Percentiles rank a stretch among this genome's conserved stretches.
phyloP scores from a whole-genome alignment of 495 filamentous ascomycete species.

The Xanthoparmelia taractica region DNA sequence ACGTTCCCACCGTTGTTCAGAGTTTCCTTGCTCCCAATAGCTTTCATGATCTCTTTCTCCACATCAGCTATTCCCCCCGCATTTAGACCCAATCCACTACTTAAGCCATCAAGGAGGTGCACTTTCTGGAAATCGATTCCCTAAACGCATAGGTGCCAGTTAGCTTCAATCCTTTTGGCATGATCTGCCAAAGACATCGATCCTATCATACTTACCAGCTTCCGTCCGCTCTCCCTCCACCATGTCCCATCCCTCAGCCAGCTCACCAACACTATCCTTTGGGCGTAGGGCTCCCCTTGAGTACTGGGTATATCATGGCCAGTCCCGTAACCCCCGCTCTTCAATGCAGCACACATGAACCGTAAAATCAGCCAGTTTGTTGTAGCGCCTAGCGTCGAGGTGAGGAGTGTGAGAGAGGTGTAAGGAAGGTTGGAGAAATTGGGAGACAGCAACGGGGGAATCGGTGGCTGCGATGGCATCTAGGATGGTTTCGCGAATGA shows the following conservation, averaged over 20 bases:
- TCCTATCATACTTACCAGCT: constrained; percentile 55
- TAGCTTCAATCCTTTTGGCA: background rate
- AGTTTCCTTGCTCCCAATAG: constrained; percentile 22
- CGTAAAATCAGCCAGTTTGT: constrained; percentile 68
- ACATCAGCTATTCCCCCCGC: constrained; percentile 21
- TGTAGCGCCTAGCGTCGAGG: constrained; percentile 60
- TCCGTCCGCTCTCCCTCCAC: constrained; percentile 59
- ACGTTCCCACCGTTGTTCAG: constrained; percentile 26
- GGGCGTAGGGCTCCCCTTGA: background rate
- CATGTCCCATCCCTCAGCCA: constrained; percentile 69
- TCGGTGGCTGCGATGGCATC: constrained; percentile 45
- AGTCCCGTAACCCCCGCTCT: constrained; percentile 3
- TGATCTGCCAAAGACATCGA: no score
- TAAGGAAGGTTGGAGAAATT: constrained; percentile 27
- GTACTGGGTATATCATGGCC: constrained; percentile 11
- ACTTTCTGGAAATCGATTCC: constrained; percentile 18
- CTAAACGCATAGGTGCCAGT: constrained; percentile 1
- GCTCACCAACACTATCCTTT: constrained; percentile 66
- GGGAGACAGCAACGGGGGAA: constrained; percentile 50
- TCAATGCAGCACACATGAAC: constrained; percentile 52
- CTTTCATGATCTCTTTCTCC: constrained; percentile 27
- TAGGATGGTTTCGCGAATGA: constrained; percentile 9
- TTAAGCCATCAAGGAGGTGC: constrained; percentile 16
- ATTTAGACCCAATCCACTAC: background rate
- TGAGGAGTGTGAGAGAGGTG: constrained; percentile 61